These are phyloP conservation scores for Fragaria nilgerrensis DNA, from an alignment of 306 rosid genomes.

Conservation along the genomic window DNA sequence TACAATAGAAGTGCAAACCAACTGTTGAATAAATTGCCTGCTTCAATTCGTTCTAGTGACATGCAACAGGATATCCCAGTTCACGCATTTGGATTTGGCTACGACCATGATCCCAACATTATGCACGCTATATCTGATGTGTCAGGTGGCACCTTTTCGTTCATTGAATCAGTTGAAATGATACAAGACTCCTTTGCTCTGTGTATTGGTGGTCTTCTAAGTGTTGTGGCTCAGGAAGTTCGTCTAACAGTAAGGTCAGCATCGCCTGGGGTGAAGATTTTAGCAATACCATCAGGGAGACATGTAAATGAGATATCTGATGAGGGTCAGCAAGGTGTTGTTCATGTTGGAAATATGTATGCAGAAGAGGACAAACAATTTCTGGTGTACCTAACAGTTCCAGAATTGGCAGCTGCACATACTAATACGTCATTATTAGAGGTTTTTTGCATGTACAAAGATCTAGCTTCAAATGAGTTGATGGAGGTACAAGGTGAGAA, in stretches of 20 bases:
- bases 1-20: background rate
- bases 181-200: conserved; percentile 26
- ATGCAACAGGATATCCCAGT: conserved; percentile 11
- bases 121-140: conserved; percentile 14
- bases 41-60: background rate
- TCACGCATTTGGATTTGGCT: conserved; percentile 30
- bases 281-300: conserved; percentile 12
- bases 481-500: background rate
- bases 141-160: conserved; percentile 28
- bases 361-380: conserved; percentile 34
- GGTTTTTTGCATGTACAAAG: too few species aligned
- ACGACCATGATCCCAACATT: background rate
- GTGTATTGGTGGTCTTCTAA: conserved; percentile 37
- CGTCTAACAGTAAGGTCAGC: conserved; percentile 24
- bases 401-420: background rate
- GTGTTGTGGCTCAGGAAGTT: conserved; percentile 40
- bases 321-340: conserved; percentile 14
- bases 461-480: background rate
- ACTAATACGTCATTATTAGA: conserved; percentile 10
- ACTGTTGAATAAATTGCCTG: background rate
- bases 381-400: conserved; percentile 25
- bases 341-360: conserved; percentile 23
- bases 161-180: conserved; percentile 7
- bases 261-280: conserved; percentile 14
- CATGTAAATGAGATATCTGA: conserved; percentile 8